A percentile compares a stretch with the other conserved stretches of the same genome.
Conservation (phyloP, 306 rosid species). For the Canavalia gladiata region DNA sequence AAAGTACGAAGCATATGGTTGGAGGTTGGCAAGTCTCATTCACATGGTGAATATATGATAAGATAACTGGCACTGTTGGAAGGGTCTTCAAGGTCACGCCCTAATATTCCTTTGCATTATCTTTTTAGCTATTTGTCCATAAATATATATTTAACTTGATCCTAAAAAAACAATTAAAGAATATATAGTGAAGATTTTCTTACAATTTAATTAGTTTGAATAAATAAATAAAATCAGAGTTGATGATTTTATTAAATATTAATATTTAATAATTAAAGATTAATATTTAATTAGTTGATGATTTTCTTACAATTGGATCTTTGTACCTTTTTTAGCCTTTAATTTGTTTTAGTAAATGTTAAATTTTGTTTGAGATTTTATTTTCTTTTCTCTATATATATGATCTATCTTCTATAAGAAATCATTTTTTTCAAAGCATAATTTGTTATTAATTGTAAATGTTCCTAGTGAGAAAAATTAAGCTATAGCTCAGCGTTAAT, state of each 20-base stretch:
- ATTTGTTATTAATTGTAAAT: no score
- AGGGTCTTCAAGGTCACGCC: neutral
- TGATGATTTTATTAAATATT: no score
- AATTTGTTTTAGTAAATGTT: neutral
- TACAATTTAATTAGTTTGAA: conserved; percentile 11
- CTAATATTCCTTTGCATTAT: conserved; percentile 40
- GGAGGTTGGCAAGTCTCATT: conserved; percentile 54
- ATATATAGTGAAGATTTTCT: neutral
- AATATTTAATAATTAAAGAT: no score
- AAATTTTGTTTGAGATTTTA: neutral
- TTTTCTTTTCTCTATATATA: no score
- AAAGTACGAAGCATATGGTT: conserved; percentile 44
- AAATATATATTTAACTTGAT: neutral
- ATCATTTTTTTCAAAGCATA: no score
- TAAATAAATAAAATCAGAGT: neutral
- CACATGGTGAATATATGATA: conserved; percentile 43
- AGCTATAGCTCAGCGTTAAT: no score
- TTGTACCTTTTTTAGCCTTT: neutral
- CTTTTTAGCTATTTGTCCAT: neutral
- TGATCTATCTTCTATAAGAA: no score
- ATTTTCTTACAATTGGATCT: no score
- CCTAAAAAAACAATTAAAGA: no score
- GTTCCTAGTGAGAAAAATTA: no score
- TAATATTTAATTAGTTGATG: no score
- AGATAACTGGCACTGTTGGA: conserved; percentile 42